Base-by-base conservation (phyloP, 805 yeast species). In the Kuraishia ogatae region DNA sequence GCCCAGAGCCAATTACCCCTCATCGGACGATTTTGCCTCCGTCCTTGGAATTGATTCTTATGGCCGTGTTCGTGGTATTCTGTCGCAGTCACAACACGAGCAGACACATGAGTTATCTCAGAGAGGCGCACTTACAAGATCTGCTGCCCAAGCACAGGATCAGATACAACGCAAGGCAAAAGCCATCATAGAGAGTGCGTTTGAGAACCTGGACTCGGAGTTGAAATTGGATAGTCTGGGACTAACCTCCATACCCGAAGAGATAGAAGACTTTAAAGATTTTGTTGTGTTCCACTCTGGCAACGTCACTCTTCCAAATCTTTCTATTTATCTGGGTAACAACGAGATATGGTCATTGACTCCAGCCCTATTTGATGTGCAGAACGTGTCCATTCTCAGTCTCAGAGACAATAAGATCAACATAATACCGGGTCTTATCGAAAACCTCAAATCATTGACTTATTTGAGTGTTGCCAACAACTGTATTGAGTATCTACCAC, bases 241-340 rank as follows among this genome's bases (percentile, higher is more conserved):
- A 0, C 66, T 83, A 47, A 70, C 67, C 11, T 75, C 75, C 5
- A 64, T 83, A 2, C 87, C 89, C 0, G 82, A 79, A 53, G 85
- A 82, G 58, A 72, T 83, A 28, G 76, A 75, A 53, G 89, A 83
- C 62, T 68, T 83, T 58, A 75, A 80, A 60, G 74, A 82, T 54
- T 65, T 82, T 60, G 83, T 82, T n/a, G 64, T 78, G 7, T 74
- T 76, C 55, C 75, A 73, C 58, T 70, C 67, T 4, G 57, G 61
- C 1, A 59, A 60, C 10, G 63, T 74, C 3, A 62, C 63, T n/a
- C 62, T 65, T 23, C 76, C 79, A 1, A 53, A 60, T 6, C 58
- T 75, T 48, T 82, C 83, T 56, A 67, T 83, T 3, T 81, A 78
- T 61, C 74, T 82, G 2, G 70, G 80, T 1, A 74, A 78, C 52